Evolutionary conservation across 2,329 filamentous ascomycete genomes (phyloP).

Genomic region (Fusarium kyushuense): DNA sequence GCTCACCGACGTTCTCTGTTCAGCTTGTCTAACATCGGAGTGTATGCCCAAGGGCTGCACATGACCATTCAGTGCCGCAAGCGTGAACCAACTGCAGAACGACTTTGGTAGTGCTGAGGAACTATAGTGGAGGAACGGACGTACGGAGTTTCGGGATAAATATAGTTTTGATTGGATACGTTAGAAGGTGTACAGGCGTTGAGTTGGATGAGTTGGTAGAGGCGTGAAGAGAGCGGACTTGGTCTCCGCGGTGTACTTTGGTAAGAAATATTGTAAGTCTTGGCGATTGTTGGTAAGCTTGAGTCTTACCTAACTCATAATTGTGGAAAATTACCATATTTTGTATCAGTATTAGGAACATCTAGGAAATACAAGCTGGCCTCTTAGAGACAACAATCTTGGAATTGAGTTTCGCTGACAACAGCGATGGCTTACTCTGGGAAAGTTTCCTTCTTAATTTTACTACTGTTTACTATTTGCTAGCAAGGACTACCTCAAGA

Average conservation of each 20-base stretch:
- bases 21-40: constrained; percentile 52
- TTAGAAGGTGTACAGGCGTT: constrained; percentile 3
- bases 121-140: constrained; percentile 23
- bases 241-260: constrained; percentile 33
- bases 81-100: background rate
- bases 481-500: background rate
- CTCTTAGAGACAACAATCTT: background rate
- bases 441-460: background rate
- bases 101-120: background rate
- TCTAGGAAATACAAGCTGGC: background rate
- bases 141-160: constrained; percentile 43
- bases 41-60: constrained; percentile 4
- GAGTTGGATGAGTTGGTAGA: constrained; percentile 9
- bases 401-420: background rate
- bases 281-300: background rate
- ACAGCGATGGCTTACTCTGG: background rate
- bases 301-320: background rate
- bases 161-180: constrained; percentile 28
- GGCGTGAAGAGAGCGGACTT: constrained; percentile 38
- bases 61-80: constrained; percentile 4
- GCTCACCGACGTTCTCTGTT: constrained; percentile 59
- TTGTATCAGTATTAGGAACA: background rate
- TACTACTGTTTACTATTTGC: background rate
- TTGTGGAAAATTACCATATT: background rate
- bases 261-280: background rate